These are phyloP conservation scores for Staphylotrichum longicolle DNA, from an alignment of 495 filamentous ascomycete genomes.

Conservation along the genomic window DNA sequence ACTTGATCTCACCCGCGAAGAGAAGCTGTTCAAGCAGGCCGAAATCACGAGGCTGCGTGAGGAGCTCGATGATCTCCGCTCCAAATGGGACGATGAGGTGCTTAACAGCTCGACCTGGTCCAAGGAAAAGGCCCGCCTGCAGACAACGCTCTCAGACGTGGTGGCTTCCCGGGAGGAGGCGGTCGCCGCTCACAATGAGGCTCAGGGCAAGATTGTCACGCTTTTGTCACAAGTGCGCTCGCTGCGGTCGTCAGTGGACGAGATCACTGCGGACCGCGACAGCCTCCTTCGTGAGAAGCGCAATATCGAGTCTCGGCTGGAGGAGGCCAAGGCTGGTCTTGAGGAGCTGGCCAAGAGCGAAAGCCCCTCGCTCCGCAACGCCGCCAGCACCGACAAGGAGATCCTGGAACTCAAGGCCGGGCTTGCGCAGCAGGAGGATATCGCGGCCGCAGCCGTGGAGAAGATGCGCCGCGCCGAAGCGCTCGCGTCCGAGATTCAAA, in stretches of 20 bases:
- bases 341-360: constrained; percentile 86
- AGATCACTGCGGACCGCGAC: constrained; percentile 82
- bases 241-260: constrained; percentile 80
- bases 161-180: constrained; percentile 90
- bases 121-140: constrained; percentile 92
- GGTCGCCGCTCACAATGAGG: constrained; percentile 88
- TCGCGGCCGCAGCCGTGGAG: constrained; percentile 86
- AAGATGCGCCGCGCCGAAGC: constrained; percentile 98
- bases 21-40: constrained; percentile 59
- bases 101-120: constrained; percentile 97
- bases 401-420: constrained; percentile 85
- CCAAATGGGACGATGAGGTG: constrained; percentile 98
- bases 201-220: constrained; percentile 84
- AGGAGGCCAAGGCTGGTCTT: constrained; percentile 85
- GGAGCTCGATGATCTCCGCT: constrained; percentile 89
- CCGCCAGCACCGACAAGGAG: constrained; percentile 84
- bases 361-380: constrained; percentile 86
- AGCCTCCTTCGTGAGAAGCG: constrained; percentile 84
- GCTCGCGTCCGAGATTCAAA: constrained; percentile 82
- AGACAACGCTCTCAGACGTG: constrained; percentile 86
- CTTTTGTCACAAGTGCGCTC: constrained; percentile 88
- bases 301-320: constrained; percentile 78
- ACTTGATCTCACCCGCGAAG: constrained; percentile 89
- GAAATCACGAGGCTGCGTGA: constrained; percentile 79
- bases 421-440: constrained; percentile 90